Evolutionary conservation across 192 early-diverging fungal genomes (phyloP).

Genomic region (Umbelopsis isabellina): DNA sequence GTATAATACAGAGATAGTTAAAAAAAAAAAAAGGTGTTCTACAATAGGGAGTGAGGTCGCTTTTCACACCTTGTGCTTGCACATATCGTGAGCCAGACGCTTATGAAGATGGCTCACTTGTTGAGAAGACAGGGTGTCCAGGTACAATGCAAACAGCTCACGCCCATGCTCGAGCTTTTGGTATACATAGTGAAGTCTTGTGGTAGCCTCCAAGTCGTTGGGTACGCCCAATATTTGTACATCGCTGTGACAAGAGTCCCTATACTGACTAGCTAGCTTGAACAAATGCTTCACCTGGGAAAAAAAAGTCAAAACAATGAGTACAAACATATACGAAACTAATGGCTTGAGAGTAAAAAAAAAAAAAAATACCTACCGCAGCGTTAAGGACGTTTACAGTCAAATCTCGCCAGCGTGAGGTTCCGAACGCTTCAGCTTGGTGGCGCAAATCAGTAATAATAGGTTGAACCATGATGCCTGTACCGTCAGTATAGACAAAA

Average conservation of each 20-base stretch:
- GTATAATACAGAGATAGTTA: too few relatives aligned
- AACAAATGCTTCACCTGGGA: conserved; percentile 16
- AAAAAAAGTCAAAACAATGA: too few relatives aligned
- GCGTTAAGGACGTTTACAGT: not conserved
- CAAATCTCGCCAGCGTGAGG: not conserved
- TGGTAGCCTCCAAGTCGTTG: not conserved
- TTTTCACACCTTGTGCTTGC: conserved; percentile 4
- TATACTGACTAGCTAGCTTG: conserved; percentile 8
- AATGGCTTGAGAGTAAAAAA: not conserved
- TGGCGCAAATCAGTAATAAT: conserved; percentile 28
- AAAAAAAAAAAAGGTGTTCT: too few relatives aligned
- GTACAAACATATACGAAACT: not conserved
- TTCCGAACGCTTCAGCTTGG: not conserved
- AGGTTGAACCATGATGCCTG: conserved; percentile 29
- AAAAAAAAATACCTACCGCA: not conserved
- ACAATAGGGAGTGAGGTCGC: not conserved
- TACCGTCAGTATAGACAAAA: conserved; percentile 32
- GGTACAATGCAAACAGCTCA: conserved; percentile 1
- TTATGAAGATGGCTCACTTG: conserved; percentile 2
- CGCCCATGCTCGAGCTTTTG: not conserved
- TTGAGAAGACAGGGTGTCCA: not conserved
- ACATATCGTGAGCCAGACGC: conserved; percentile 1
- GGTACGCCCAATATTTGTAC: conserved; percentile 4
- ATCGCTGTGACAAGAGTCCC: conserved; percentile 5
- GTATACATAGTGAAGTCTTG: conserved; percentile 7